Conservation (phyloP, 306 rosid genomes). For the Vicia villosa region DNA sequence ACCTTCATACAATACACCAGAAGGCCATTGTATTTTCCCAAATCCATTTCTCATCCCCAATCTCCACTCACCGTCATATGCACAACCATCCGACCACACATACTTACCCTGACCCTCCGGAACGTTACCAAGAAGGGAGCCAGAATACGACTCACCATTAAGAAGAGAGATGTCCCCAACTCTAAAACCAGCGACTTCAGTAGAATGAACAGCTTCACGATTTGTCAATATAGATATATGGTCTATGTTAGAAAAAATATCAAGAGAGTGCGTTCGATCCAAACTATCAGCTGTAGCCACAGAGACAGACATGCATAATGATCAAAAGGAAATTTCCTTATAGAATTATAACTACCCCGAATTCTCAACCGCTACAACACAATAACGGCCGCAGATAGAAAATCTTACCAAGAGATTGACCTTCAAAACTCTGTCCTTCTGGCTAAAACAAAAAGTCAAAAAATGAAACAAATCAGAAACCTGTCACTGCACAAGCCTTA, state of each 20-base stretch:
- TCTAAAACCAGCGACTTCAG: conserved; percentile 73
- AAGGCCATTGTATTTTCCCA: conserved; percentile 72
- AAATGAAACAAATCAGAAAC: conserved; percentile 36
- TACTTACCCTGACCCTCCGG: conserved; percentile 88
- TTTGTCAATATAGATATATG: conserved; percentile 43
- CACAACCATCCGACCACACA: conserved; percentile 88
- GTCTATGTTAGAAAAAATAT: conserved; percentile 51
- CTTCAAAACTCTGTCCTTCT: conserved; percentile 46
- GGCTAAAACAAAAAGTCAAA: conserved; percentile 32
- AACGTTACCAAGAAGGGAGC: conserved; percentile 73
- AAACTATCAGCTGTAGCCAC: conserved; percentile 68
- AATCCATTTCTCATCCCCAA: conserved; percentile 89
- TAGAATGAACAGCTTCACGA: conserved; percentile 52
- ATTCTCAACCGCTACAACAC: conserved; percentile 50
- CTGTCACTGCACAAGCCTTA: conserved; percentile 23
- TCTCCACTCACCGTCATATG: conserved; percentile 96
- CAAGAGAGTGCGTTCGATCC: conserved; percentile 82
- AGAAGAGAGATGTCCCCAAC: conserved; percentile 67
- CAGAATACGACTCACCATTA: conserved; percentile 75
- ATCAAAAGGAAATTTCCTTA: conserved; percentile 52
- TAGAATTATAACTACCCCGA: conserved; percentile 40
- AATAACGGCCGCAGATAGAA: conserved; percentile 42
- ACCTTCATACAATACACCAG: conserved; percentile 81
- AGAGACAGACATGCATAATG: conserved; percentile 98
- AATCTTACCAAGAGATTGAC: conserved; percentile 40